Conservation (phyloP, 2,329 filamentous ascomycete genomes). For the Coleophoma crateriformis region DNA sequence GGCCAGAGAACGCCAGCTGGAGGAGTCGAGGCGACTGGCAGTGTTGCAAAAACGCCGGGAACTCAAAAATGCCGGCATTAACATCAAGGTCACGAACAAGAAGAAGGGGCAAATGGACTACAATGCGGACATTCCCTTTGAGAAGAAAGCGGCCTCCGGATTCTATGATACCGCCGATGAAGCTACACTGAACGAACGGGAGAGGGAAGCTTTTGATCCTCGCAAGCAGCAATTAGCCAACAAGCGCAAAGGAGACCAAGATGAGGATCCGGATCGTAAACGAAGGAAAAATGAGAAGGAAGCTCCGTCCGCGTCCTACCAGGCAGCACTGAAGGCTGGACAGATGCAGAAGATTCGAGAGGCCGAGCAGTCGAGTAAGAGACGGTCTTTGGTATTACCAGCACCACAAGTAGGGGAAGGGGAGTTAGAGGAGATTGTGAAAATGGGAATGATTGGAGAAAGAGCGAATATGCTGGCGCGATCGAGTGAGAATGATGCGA, state of each 20-base stretch:
- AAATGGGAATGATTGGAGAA: slow-evolving; percentile 94
- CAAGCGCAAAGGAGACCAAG: slow-evolving; percentile 88
- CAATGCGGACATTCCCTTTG: slow-evolving; percentile 97
- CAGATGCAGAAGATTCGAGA: slow-evolving; percentile 93
- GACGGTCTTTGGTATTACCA: slow-evolving; percentile 75
- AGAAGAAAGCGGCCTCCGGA: slow-evolving; percentile 80
- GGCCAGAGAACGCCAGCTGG: slow-evolving; percentile 88
- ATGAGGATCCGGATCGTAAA: slow-evolving; percentile 77
- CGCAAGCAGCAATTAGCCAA: slow-evolving; percentile 84
- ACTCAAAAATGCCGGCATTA: slow-evolving; percentile 95
- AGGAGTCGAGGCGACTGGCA: slow-evolving; percentile 86
- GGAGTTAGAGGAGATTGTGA: slow-evolving; percentile 95
- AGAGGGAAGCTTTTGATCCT: slow-evolving; percentile 83
- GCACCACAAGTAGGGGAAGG: slow-evolving; percentile 87
- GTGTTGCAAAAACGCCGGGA: slow-evolving; percentile 92
- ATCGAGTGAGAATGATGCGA: slow-evolving; percentile 77
- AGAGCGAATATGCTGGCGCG: slow-evolving; percentile 71
- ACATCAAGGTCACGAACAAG: slow-evolving; percentile 86
- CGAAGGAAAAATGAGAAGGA: slow-evolving; percentile 85
- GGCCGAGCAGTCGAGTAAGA: slow-evolving; percentile 94
- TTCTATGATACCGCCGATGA: slow-evolving; percentile 95
- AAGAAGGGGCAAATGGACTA: slow-evolving; percentile 99
- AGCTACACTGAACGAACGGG: slow-evolving; percentile 70
- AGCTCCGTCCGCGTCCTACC: slow-evolving; percentile 69
- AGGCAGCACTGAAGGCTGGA: slow-evolving; percentile 86